Percentiles rank a stretch among this genome's conserved stretches.
These are phyloP conservation scores for Oxyria digyna DNA, from an alignment of 148 eudicot species.

Conservation along the genomic window DNA sequence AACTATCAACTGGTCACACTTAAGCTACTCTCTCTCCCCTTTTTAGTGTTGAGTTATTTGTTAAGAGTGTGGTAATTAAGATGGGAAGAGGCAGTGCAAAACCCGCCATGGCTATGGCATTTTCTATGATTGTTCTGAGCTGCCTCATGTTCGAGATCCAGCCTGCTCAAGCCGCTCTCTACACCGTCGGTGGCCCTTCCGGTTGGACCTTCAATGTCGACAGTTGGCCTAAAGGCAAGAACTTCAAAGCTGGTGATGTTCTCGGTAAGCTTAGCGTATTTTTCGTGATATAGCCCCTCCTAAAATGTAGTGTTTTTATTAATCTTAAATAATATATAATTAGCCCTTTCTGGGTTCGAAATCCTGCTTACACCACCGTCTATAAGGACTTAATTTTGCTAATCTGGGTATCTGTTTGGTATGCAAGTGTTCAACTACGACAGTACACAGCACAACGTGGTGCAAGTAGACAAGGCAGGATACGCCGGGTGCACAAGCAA, in stretches of 20 bases:
- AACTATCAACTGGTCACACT: background rate
- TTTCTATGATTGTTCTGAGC: background rate
- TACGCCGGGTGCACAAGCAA: constrained; percentile 10
- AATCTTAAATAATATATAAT: no score
- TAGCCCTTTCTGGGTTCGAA: no score
- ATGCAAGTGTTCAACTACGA: constrained; percentile 40
- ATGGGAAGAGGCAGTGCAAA: constrained; percentile 11
- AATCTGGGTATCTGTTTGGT: no score
- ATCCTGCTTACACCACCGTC: no score
- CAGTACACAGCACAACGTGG: constrained; percentile 36
- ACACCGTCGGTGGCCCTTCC: constrained; percentile 31
- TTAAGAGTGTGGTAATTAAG: background rate
- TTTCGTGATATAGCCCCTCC: no score
- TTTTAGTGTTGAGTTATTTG: background rate
- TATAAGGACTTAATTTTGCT: no score
- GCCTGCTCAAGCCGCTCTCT: constrained; percentile 2
- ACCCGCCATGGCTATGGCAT: background rate
- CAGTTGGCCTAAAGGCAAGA: constrained; percentile 43
- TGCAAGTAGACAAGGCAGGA: constrained; percentile 17
- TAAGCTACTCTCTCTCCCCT: background rate
- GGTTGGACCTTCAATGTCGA: constrained; percentile 39
- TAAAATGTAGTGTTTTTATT: no score
- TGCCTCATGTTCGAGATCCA: background rate
- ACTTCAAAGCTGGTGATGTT: constrained; percentile 42
- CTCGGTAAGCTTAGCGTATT: constrained; percentile 23